Evolutionary conservation across 768 basidiomycete genomes (phyloP), one percentile per base, ranked within the genome.

Genomic region (Rhizopogon salebrosus): DNA sequence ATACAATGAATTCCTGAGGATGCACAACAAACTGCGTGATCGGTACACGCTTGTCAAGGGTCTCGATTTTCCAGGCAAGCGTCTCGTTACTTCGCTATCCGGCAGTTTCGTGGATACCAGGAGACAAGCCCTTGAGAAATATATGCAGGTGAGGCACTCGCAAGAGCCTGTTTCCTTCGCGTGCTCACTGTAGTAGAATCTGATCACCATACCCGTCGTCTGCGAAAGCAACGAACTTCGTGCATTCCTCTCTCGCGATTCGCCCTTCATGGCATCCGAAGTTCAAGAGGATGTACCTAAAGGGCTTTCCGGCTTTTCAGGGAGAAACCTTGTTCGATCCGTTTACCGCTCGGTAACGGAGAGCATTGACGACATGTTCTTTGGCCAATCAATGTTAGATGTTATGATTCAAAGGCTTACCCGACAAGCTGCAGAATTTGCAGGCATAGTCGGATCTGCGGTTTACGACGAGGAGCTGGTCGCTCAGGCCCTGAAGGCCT

Each of bases 361-460:
- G 57, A 94, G 93, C 65, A 86, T 98, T 61, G 97, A 99, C 67
- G 97, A 98, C 68, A 92, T 97, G 80, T 87, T 95, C 70, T 92
- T 95, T 58, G 94, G 92, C 3, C 95, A 90, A 2, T 94, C 92
- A 1, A 94, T 97, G 92, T 71, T 98, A 40, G 94, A 98, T 64
- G 87, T 95, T 41, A 89, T 95, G 79, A 91, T 95, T 39, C 87
- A 92, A 60, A 84, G 93, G 2, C 80, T 98, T 16, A 92, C 88
- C 0, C 81, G 85, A 27, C 94, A 98, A 69, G 93, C 90, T 0
- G 90, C 90, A 9, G 91, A 94, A 62, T 84, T 94, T 54, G 87
- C 85, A 3, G 93, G 92, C 2, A 83, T 93, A 50, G 85, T 82
- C 11, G 90, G 88, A 8, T 83, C 84, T 2, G 87, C 82, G 0